Conservation (phyloP, 1,139 yeast genomes). For the Wickerhamomyces sp. region DNA sequence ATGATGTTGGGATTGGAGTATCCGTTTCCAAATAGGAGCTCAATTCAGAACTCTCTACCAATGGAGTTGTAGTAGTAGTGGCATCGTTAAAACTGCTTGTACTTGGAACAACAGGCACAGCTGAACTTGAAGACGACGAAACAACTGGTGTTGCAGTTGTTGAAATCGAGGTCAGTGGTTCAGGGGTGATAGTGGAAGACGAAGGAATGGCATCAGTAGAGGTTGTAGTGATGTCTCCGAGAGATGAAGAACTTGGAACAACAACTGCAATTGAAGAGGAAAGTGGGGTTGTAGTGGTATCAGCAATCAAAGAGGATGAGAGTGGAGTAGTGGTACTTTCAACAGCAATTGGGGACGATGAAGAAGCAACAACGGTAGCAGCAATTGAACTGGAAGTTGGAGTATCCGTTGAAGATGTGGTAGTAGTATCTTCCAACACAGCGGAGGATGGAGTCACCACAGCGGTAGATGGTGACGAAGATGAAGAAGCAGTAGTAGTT, state of each 20-base stretch:
- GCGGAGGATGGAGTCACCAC: not conserved
- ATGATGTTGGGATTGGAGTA: not conserved
- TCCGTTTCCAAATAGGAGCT: no score
- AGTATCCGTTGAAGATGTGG: not conserved
- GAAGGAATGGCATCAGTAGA: no score
- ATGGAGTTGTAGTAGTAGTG: constrained; percentile 2
- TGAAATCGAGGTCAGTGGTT: not conserved
- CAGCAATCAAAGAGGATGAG: not conserved
- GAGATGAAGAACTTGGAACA: no score
- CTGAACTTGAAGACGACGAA: constrained; percentile 1
- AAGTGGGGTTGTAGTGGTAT: no score
- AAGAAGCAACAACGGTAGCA: not conserved
- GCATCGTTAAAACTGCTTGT: not conserved
- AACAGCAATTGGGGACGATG: not conserved
- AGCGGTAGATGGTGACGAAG: not conserved
- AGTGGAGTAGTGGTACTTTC: no score
- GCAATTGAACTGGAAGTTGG: not conserved
- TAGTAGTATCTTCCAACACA: constrained; percentile 5
- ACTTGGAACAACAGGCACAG: not conserved
- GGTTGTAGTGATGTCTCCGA: no score
- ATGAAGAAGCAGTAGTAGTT: not conserved
- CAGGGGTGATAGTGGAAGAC: no score
- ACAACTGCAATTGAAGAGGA: no score
- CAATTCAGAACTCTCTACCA: no score
- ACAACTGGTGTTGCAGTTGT: not conserved